Evolutionary conservation across 305 asterid species (phyloP), one percentile per base, ranked within the genome.

Genomic region (Solanum chacoense): DNA sequence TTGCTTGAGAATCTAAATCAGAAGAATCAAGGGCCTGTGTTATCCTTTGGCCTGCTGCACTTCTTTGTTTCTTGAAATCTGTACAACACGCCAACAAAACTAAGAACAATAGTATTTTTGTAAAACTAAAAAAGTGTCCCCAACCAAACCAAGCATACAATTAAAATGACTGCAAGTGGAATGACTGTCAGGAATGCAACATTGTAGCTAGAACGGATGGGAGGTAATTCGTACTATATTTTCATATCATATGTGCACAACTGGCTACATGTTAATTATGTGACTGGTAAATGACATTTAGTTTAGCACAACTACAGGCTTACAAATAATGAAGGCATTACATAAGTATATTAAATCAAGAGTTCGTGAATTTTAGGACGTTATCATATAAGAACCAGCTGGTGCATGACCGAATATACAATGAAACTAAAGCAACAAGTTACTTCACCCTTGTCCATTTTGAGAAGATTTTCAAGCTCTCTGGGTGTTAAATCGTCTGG

Each of bases 391-490:
- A 71, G 72, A 87, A 45, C 71, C 29, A 74, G 32, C 50, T 87
- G 73, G 55, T 78, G 75, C 85, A 86, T 74, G 74, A 31, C 35
- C 20, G 1, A 81, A 72, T 86, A 36, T 26, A 32, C 40, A 38
- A 38, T 36, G 37, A 16, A 86, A 86, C 80, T 28, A 74, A 87
- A 73, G 26, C 71, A 50, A 34, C 12, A 87, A 74, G 89, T 87
- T 22, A 85, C 45, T 80, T 86, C 91, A 96, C 99, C 99, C 50
- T 91, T 92, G 91, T 93, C 94, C 98, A 94, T 93, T 89, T 92
- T 93, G 90, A 97, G 94, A 89, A 96, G 98, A 94, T 80, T 92
- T 85, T 97, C 99, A 37, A 97, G 93, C 92, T 95, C 98, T 89
- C 93, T 88, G 83, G 95, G 85, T 87, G 90, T 90, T 87, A 96